Base-by-base conservation (phyloP, 2,329 filamentous ascomycete species). In the Fusarium azukiicola region DNA sequence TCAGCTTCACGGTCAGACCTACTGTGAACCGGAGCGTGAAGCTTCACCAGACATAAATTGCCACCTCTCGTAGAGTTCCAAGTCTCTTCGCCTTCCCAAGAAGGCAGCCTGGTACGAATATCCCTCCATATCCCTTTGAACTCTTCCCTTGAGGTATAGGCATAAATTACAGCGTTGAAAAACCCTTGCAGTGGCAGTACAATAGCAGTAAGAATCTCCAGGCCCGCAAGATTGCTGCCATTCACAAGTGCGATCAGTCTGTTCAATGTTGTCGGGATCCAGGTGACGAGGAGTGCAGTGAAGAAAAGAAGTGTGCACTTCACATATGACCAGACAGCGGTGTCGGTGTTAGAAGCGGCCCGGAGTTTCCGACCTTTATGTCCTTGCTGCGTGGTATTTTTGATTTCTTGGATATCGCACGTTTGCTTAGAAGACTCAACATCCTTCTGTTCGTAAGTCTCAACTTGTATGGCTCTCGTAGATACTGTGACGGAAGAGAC, bases 121-220 rank as follows among this genome's bases (percentile, higher is more conserved):
- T 6, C 44, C 44, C 44, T 21, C 44, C 21, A 16, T 47, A 47
- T 16, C 44, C 16, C 44, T 21, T 47, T 47, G 44, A 14, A 47
- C 10, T 67, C 71, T 16, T n/a, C 67, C 88, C 92, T 91, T 9
- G 94, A 95, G 2, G 94, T 95, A 10, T 91, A 89, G 16, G 93
- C 86, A 85, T 97, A 97, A 74, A 97, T 95, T 68, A 94, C 83
- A 27, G 93, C 92, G 84, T 97, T 97, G 95, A 95, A 97, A 81
- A 96, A 95, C 0, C 96, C 96, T 83, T 97, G 96, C 2, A 96
- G 88, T 0, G 96, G 95, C 12, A 97, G 89, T 0, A 97, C 95
- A n/a, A 95, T 89, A 1, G 94, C 92, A 21, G 94, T 93, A 66
- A 93, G 90, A 81, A 94, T 92, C 81, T 95, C 93, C 32, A 97